phyloP scores from a whole-genome alignment of 192 early-diverging fungal species.

The Podila verticillata region DNA sequence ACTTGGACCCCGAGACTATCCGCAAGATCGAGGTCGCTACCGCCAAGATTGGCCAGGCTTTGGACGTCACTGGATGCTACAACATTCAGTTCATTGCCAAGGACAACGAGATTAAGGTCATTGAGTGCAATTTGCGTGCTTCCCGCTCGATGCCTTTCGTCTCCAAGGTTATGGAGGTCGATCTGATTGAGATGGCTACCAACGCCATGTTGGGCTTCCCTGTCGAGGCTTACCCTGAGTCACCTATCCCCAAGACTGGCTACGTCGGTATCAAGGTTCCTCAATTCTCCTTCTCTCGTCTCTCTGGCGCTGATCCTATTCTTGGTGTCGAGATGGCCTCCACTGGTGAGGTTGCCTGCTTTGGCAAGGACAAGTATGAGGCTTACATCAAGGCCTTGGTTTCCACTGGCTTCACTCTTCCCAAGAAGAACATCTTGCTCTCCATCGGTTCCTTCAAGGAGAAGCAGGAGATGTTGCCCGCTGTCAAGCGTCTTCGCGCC shows the following conservation, averaged over 20 bases:
- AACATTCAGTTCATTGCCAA: conserved; percentile 99
- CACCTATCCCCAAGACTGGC: conserved; percentile 73
- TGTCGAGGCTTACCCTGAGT: conserved; percentile 80
- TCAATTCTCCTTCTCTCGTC: conserved; percentile 96
- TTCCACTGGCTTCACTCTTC: conserved; percentile 91
- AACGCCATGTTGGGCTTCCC: conserved; percentile 90
- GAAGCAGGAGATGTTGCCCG: conserved; percentile 94
- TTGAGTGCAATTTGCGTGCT: conserved; percentile 98
- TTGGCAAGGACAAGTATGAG: conserved; percentile 97
- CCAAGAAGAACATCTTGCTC: conserved; percentile 95
- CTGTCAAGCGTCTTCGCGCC: conserved; percentile 83
- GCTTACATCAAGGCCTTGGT: conserved; percentile 96
- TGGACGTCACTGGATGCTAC: conserved; percentile 97
- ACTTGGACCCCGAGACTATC: conserved; percentile 94
- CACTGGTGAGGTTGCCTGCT: conserved; percentile 98
- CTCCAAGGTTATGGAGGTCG: conserved; percentile 94
- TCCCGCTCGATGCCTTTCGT: conserved; percentile 98
- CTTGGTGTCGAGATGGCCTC: conserved; percentile 99
- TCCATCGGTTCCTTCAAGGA: conserved; percentile 99
- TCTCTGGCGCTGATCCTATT: conserved; percentile 96
- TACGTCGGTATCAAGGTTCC: conserved; percentile 98
- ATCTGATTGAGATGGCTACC: conserved; percentile 98
- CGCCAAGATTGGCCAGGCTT: conserved; percentile 88
- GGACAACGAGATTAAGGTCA: conserved; percentile 99
- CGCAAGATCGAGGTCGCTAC: conserved; percentile 92